These are phyloP conservation scores for Talinum fruticosum DNA, from an alignment of 148 eudicot genomes.

Conservation along the genomic window DNA sequence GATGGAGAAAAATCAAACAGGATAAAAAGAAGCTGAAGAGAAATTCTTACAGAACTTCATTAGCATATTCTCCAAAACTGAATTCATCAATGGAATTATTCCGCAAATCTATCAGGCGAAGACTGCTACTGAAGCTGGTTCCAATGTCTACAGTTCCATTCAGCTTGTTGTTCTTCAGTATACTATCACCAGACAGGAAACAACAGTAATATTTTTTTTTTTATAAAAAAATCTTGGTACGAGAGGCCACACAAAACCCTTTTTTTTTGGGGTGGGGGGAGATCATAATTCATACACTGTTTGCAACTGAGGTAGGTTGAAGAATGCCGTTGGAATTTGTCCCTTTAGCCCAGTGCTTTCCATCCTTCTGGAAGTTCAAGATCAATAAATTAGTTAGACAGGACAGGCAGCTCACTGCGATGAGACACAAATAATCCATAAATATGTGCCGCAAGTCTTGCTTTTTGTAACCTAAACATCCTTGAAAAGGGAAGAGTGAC, in stretches of 20 bases:
- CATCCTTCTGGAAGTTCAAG: slow-evolving; percentile 34
- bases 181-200: too few species aligned
- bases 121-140: slow-evolving; percentile 15
- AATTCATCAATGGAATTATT: slow-evolving; percentile 18
- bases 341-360: slow-evolving; percentile 34
- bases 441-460: background rate
- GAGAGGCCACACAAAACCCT: too few species aligned
- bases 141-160: slow-evolving; percentile 30
- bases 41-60: slow-evolving; percentile 18
- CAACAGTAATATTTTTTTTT: too few species aligned
- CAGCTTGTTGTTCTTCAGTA: slow-evolving; percentile 28
- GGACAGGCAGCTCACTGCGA: background rate
- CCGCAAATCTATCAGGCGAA: slow-evolving; percentile 31
- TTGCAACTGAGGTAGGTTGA: slow-evolving; percentile 35
- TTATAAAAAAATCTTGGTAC: too few species aligned
- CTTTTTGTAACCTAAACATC: too few species aligned
- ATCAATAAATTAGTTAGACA: background rate
- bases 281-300: too few species aligned
- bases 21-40: background rate
- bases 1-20: background rate
- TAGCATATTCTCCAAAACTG: background rate
- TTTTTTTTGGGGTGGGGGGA: too few species aligned
- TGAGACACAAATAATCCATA: background rate
- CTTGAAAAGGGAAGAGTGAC: too few species aligned
- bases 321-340: slow-evolving; percentile 26